Evolutionary conservation across 805 yeast species (phyloP).

Genomic region (Scheffersomyces ergatensis): DNA sequence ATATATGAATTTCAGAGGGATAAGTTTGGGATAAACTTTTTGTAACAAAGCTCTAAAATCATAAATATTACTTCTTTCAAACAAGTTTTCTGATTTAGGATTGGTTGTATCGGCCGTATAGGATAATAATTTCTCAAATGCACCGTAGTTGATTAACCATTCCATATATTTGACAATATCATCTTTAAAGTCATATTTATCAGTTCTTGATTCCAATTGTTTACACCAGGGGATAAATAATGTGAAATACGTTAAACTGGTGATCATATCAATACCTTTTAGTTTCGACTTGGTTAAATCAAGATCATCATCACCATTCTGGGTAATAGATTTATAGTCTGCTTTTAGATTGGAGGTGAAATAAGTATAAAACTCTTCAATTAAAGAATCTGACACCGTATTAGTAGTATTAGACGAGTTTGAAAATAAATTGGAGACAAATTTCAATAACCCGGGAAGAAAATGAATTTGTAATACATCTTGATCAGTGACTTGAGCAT

Average conservation of each 20-base stretch:
- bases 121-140: conserved; percentile 64
- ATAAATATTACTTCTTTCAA: conserved; percentile 50
- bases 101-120: conserved; percentile 56
- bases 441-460: conserved; percentile 55
- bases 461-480: conserved; percentile 66
- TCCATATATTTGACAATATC: conserved; percentile 61
- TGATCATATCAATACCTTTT: conserved; percentile 40
- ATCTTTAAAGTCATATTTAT: conserved; percentile 50
- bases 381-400: conserved; percentile 16
- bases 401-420: conserved; percentile 28
- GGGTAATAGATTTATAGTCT: conserved; percentile 17
- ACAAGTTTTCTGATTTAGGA: conserved; percentile 26
- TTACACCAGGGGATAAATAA: conserved; percentile 71
- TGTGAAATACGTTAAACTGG: conserved; percentile 50
- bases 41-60: conserved; percentile 68
- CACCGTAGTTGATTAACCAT: conserved; percentile 59
- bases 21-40: conserved; percentile 58
- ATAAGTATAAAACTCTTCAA: conserved; percentile 33
- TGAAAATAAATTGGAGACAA: conserved; percentile 41
- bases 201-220: conserved; percentile 35
- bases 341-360: conserved; percentile 28
- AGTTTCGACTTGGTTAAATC: conserved; percentile 32
- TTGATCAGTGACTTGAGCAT: conserved; percentile 47
- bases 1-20: conserved; percentile 53
- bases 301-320: conserved; percentile 18